Evolutionary conservation across 2,329 filamentous ascomycete genomes (phyloP), one percentile per base, ranked within the genome.

Genomic region (Fusarium beomiforme): DNA sequence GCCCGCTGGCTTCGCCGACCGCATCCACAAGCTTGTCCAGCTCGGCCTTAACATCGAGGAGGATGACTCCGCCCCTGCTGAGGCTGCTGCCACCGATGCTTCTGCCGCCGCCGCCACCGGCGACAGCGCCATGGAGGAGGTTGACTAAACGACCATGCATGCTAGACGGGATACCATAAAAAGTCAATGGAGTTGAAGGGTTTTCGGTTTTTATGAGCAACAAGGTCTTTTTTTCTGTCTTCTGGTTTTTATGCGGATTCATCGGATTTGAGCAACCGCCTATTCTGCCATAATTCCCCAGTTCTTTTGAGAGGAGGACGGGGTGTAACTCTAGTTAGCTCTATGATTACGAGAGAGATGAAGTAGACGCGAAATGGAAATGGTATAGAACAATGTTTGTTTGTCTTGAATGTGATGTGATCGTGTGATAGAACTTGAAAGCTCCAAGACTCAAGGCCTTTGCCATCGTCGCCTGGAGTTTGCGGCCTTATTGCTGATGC

Each of bases 81-180:
- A 88, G 77, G 87, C 87, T 64, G 81, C 82, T 59, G 81, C 53
- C 39, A 90, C 88, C 72, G 90, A 88, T 72, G 92, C 92, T 39
- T 63, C 63, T 83, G 83, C 82, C 50, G 84, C 83, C 50, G 84
- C 83, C 65, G 85, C 85, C 73, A 86, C 92, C 74, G 92, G 91
- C 78, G 94, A 97, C 90, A 97, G 92, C 87, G 92, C 95, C 83
- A 99, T 99, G 96, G 96, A 99, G 91, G 96, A 99, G 91, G 96
- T 99, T 82, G 96, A 99, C 90, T 99, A 97, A 87, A 79, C 46
- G 67, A 68, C 64, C 67, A 71, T 59, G 47, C 64, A 71, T 55
- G 72, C 76, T 71, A 75, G 78, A 79, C 69, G 78, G 78, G 78
- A 81, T 78, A 81, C 79, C 79, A 75, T 67, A 72, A 82, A 82